Evolutionary conservation across 2,329 filamentous ascomycete species (phyloP), one percentile per base, ranked within the genome.

Genomic region (Curvularia lunata): DNA sequence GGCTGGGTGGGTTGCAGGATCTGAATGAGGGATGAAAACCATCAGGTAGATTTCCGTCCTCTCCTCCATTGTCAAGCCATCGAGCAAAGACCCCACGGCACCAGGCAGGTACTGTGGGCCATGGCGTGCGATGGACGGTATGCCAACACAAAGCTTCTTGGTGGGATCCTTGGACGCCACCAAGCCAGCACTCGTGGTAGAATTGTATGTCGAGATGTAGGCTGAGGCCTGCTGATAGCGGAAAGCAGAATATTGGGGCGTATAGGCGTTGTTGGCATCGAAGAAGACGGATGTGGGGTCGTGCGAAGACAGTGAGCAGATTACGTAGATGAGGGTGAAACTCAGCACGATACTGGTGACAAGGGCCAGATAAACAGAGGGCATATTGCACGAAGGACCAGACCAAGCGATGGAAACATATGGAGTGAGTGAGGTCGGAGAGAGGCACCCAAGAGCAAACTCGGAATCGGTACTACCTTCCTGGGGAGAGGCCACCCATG

Each of bases 21-120:
- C 74, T 1, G 75, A 73, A 56, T 82, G 79, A 1, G 79, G 75
- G 45, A 83, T 76, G 48, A 82, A 79, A 5, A 81, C 68, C 10
- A 78, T 72, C 18, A 83, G 57, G 58, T 79, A 72, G 18, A 82
- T 74, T 18, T 77, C 69, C 4, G 68, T 66, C 12, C 81, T 69
- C 61, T 83, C 81, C 8, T 71, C 61, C 12, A 67, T 62, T 18
- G 70, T 75, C n/a, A 83, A 63, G 8, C 78, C 80, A 4, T 78
- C 75, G 1, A 83, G 67, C 2, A 83, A 57, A 1, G 79, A 80
- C 5, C 79, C 81, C 3, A 83, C 70, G 0, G 79, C 70, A 13
- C 71, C 71, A 28, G 71, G 67, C 21, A 83, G 69, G 58, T 83
- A 82, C 21, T 75, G 69, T 1, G 71, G 71, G 16, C 73, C 74